A percentile compares a stretch with the other conserved stretches of the same genome.
Conservation (phyloP, 495 filamentous ascomycete species). For the Thermochaetoides thermophila region DNA sequence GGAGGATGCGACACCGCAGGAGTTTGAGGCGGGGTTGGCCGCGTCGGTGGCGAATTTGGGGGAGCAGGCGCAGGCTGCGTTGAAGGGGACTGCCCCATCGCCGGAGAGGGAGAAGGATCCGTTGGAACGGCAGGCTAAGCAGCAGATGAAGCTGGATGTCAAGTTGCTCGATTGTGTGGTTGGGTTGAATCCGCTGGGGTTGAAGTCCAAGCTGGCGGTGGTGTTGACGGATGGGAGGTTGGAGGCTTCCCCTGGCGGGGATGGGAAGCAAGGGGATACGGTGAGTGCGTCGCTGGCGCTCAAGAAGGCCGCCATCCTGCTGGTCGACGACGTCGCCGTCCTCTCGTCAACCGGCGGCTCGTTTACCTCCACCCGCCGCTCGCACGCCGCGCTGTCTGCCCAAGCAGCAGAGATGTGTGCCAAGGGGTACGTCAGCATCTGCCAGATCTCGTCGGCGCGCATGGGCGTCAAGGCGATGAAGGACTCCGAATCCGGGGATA, state of each 20-base stretch:
- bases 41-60: slow-evolving; percentile 67
- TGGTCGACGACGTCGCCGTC: slow-evolving; percentile 62
- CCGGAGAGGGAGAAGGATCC: slow-evolving; percentile 11
- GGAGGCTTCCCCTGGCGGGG: slow-evolving; percentile 42
- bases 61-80: slow-evolving; percentile 36
- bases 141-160: slow-evolving; percentile 52
- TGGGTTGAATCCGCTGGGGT: slow-evolving; percentile 70
- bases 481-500: slow-evolving; percentile 37
- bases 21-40: slow-evolving; percentile 59
- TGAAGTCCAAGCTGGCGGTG: slow-evolving; percentile 56
- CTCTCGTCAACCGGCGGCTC: slow-evolving; percentile 32
- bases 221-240: slow-evolving; percentile 67
- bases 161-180: slow-evolving; percentile 63
- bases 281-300: slow-evolving; percentile 49
- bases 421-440: slow-evolving; percentile 69
- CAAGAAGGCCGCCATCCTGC: slow-evolving; percentile 63
- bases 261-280: too few relatives aligned
- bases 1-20: slow-evolving; percentile 54
- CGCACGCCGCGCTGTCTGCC: slow-evolving; percentile 34
- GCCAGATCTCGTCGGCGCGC: slow-evolving; percentile 67
- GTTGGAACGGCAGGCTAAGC: too few relatives aligned
- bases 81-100: slow-evolving; percentile 10
- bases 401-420: slow-evolving; percentile 52
- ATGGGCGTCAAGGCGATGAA: slow-evolving; percentile 39
- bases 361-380: slow-evolving; percentile 24